A percentile compares a stretch with the other conserved stretches of the same genome.
phyloP scores from a whole-genome alignment of 441 rosid species.

The Theobroma grandiflorum region DNA sequence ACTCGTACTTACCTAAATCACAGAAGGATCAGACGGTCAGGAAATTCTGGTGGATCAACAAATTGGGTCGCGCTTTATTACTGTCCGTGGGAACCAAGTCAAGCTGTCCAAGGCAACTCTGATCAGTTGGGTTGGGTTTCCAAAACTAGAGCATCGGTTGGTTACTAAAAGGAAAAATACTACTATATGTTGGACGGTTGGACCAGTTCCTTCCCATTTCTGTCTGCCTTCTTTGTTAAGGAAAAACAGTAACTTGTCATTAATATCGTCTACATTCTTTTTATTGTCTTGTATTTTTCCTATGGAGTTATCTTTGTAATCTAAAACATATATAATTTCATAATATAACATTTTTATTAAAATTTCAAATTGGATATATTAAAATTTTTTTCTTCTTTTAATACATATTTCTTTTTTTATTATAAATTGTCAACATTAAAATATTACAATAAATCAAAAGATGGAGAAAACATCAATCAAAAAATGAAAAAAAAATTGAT shows the following conservation, averaged over 20 bases:
- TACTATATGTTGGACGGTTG: not conserved
- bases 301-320: too few relatives aligned
- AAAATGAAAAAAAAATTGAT: too few relatives aligned
- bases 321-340: too few relatives aligned
- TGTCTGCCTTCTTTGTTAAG: not conserved
- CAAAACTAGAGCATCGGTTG: not conserved
- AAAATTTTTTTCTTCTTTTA: too few relatives aligned
- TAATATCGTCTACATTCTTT: not conserved
- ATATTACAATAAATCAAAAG: too few relatives aligned
- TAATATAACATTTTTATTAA: too few relatives aligned
- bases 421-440: too few relatives aligned
- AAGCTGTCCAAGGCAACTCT: not conserved
- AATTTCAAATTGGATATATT: too few relatives aligned
- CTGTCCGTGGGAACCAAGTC: not conserved
- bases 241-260: not conserved
- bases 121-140: conserved; percentile 5
- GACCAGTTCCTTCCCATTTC: not conserved
- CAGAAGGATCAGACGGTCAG: not conserved
- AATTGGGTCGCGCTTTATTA: not conserved
- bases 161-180: not conserved
- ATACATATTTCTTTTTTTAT: too few relatives aligned
- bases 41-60: not conserved
- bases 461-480: too few relatives aligned
- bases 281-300: not conserved
- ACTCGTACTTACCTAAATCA: not conserved